Evolutionary conservation across 192 early-diverging fungal species (phyloP), one percentile per base, ranked within the genome.

Genomic region (Podila clonocystis): DNA sequence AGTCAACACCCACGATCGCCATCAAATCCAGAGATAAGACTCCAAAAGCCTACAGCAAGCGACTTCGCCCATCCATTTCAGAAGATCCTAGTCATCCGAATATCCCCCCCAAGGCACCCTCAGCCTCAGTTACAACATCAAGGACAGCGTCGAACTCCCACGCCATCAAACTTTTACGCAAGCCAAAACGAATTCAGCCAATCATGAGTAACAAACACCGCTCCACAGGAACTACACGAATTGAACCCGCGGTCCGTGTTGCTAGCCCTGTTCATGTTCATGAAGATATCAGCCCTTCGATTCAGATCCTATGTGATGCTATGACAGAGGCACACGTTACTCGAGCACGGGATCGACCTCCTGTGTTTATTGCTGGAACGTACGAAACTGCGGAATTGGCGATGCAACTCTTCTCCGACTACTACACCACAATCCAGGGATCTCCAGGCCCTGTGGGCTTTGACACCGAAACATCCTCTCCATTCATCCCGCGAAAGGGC

Each of bases 381-480:
- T 61, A 64, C 30, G 55, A 63, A 13, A 30, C 67, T 20, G 70
- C 77, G 1, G 77, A 80, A 34, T 3, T 49, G 31, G 66, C 66
- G 12, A 73, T 80, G 77, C 70, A 80, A 33, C 28, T 80, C 15
- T 80, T 80, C 50, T 55, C 41, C 20, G 66, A 72, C 24, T 80
- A 69, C 29, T 69, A 80, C 49, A 11, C 60, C 13, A 62, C 48
- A 5, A 58, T 38, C 15, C 17, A 50, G 9, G 58, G 75, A 60
- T 38, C 28, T 12, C 52, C 62, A 2, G 80, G 69, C 31, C 67
- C 73, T 15, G 72, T 85, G 17, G 84, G 84, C 30, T 85, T 85
- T 29, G 84, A 85, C 58, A 85, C 84, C 3, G 84, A 85, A 57
- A 85, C 84, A 26, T 75, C 83, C 33, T 64, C 74, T 9, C 50